These are phyloP conservation scores for Kodamaea sp. DNA, from an alignment of 1,139 yeast species.

Conservation along the genomic window DNA sequence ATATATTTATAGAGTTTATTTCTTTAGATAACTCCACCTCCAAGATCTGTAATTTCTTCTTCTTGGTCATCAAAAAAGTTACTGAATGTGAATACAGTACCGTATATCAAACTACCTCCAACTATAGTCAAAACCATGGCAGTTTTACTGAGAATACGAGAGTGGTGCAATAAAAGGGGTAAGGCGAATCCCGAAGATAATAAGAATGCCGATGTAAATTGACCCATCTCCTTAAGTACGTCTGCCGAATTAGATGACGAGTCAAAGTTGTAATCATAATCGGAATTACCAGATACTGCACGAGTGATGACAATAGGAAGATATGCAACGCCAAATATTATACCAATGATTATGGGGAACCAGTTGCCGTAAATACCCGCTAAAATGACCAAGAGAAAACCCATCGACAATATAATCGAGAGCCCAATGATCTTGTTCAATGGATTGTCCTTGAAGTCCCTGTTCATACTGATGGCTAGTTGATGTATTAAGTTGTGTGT, in stretches of 20 bases:
- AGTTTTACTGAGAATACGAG: conserved; percentile 51
- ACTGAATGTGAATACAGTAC: conserved; percentile 70
- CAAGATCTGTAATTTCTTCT: conserved; percentile 34
- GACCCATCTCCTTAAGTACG: conserved; percentile 54
- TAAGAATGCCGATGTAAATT: conserved; percentile 64
- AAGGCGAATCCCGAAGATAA: conserved; percentile 63
- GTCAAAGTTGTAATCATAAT: conserved; percentile 46
- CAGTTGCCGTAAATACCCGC: conserved; percentile 77
- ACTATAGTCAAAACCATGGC: conserved; percentile 61
- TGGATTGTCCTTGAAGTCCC: conserved; percentile 44
- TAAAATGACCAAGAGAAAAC: conserved; percentile 72
- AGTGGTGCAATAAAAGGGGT: conserved; percentile 65
- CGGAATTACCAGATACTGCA: conserved; percentile 31
- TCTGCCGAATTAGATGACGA: conserved; percentile 32
- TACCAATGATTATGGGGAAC: conserved; percentile 65
- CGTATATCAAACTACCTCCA: conserved; percentile 71
- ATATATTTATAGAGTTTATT: not conserved
- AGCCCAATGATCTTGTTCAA: conserved; percentile 70
- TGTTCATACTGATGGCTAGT: conserved; percentile 21
- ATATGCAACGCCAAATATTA: conserved; percentile 58
- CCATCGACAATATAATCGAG: conserved; percentile 70
- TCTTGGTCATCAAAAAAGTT: conserved; percentile 63
- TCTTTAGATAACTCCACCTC: conserved; percentile 30
- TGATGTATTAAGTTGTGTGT: not conserved
- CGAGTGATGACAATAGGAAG: conserved; percentile 53